Conservation (phyloP, 2,329 filamentous ascomycete genomes). For the Teratosphaeria epicoccoides region DNA sequence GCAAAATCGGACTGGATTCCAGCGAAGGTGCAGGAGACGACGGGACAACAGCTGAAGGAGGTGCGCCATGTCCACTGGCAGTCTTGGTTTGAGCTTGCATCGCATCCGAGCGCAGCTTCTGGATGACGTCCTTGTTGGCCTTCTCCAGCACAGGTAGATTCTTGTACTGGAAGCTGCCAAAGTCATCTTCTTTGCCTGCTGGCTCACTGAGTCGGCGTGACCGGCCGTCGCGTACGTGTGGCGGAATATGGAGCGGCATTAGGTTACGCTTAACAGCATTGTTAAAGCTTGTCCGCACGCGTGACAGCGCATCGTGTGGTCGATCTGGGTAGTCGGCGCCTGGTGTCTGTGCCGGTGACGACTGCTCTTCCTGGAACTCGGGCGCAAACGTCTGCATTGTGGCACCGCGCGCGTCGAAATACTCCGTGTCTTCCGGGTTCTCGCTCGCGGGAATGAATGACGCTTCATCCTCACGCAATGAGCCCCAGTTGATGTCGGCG, state of each 20-base stretch:
- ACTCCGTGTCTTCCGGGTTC: constrained; percentile 94
- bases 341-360: constrained; percentile 59
- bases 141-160: constrained; percentile 94
- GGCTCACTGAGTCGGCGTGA: constrained; percentile 85
- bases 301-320: constrained; percentile 86
- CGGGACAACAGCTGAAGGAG: constrained; percentile 35
- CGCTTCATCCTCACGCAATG: constrained; percentile 84
- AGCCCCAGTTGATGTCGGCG: constrained; percentile 75
- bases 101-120: constrained; percentile 86
- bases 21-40: constrained; percentile 55
- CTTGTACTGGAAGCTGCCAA: constrained; percentile 94
- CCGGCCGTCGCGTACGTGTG: constrained; percentile 85
- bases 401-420: constrained; percentile 86
- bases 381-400: constrained; percentile 86
- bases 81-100: constrained; percentile 56
- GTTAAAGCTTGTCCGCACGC: constrained; percentile 68
- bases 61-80: constrained; percentile 28
- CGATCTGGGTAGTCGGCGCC: constrained; percentile 74
- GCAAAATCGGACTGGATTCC: constrained; percentile 75
- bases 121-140: constrained; percentile 96
- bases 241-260: constrained; percentile 92
- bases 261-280: constrained; percentile 77
- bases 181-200: constrained; percentile 68
- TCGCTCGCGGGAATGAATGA: constrained; percentile 89
- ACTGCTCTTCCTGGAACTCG: constrained; percentile 81